These are phyloP conservation scores for Eragrostis curvula DNA, from an alignment of 176 grass and related monocot genomes.

Conservation along the genomic window DNA sequence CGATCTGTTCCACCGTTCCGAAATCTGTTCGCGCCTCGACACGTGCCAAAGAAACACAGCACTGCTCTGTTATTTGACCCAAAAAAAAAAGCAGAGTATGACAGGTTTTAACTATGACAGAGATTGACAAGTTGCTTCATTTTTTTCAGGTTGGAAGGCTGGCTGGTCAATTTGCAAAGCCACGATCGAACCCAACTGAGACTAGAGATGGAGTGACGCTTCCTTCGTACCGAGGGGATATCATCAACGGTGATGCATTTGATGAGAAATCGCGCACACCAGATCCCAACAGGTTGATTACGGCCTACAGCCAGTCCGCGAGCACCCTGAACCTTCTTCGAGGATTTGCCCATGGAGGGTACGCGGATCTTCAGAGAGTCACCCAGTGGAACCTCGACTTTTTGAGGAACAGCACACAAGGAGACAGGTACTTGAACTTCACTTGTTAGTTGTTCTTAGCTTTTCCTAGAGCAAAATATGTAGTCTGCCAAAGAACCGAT, in stretches of 20 bases:
- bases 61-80: too few relatives aligned
- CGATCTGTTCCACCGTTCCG: neutral
- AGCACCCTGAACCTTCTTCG: slow-evolving; percentile 60
- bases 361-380: slow-evolving; percentile 51
- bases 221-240: slow-evolving; percentile 59
- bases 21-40: too few relatives aligned
- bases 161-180: slow-evolving; percentile 62
- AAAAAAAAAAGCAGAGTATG: too few relatives aligned
- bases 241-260: slow-evolving; percentile 51
- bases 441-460: neutral
- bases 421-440: slow-evolving; percentile 44
- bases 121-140: neutral
- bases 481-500: neutral
- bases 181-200: slow-evolving; percentile 52
- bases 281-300: slow-evolving; percentile 50
- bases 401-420: slow-evolving; percentile 39
- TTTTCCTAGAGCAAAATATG: neutral
- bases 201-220: slow-evolving; percentile 50
- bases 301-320: slow-evolving; percentile 55
- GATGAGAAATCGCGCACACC: slow-evolving; percentile 52
- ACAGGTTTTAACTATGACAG: too few relatives aligned
- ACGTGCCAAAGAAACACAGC: too few relatives aligned
- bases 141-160: slow-evolving; percentile 64
- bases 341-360: slow-evolving; percentile 52
- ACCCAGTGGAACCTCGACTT: slow-evolving; percentile 63